Base-by-base conservation (phyloP, 441 rosid species). In the Croton setiger region DNA sequence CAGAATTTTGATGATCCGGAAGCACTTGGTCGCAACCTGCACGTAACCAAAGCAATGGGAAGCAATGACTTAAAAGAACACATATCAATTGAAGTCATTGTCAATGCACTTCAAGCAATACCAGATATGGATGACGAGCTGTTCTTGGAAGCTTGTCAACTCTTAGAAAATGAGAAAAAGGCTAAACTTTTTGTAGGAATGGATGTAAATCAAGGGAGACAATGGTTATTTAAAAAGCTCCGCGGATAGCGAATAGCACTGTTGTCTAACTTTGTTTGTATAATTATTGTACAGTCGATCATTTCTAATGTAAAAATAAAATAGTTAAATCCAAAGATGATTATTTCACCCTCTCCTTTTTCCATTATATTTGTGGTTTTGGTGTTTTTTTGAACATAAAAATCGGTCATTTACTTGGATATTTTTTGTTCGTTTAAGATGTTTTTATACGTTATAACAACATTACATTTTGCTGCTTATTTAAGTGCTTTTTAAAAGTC, bases 91-190 rank as follows among this genome's bases (percentile, higher is more conserved):
- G 83, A 85, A 71, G 73, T 60, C 61, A 65, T 85, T 36, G 89
- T 85, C 1, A 79, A 76, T 62, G 85, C 89, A 56, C 89, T 85
- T 69, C 83, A 81, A 67, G 76, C 78, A 51, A 71, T 85, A 63
- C 85, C 85, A 5, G 82, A 73, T 43, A 79, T 83, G 86, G 80
- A 83, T 11, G 85, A 80, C 1, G 89, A 74, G 70, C 79, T 79
- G 56, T 83, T 83, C 75, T 72, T 85, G 75, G 87, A 85, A 64
- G 85, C 89, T 20, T 79, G 82, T 71, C 72, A 78, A 63, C 84
- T 83, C 44, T 73, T 83, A 7, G 89, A 83, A 71, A 76, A 83
- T 48, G 89, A 83, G 77, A 73, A 41, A 57, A 83, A 70, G 14
- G 85, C 85, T 3, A 64, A 71, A 72, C 68, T 68, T 67, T 81